Percentiles rank a stretch among this genome's conserved stretches.
These are phyloP conservation scores for Durotheca rogersii DNA, from an alignment of 495 filamentous ascomycete species.

Conservation along the genomic window DNA sequence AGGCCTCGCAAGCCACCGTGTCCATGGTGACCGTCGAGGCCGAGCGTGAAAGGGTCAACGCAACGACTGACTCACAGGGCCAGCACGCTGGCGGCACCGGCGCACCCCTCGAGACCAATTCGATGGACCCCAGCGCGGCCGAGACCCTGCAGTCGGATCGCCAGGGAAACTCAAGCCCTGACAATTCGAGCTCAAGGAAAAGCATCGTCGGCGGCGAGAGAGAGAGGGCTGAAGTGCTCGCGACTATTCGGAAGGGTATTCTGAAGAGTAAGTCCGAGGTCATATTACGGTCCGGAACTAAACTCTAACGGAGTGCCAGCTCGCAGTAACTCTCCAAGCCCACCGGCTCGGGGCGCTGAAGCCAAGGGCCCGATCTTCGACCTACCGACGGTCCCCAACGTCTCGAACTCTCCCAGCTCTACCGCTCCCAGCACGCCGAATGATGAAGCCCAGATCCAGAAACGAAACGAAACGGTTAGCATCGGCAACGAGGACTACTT, in stretches of 20 bases:
- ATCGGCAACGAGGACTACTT: slow-evolving; percentile 90
- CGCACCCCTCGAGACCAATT: slow-evolving; percentile 84
- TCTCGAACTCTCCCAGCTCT: slow-evolving; percentile 76
- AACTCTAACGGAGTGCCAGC: slow-evolving; percentile 30
- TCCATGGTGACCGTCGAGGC: slow-evolving; percentile 96
- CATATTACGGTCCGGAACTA: slow-evolving; percentile 3
- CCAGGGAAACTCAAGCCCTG: slow-evolving; percentile 54
- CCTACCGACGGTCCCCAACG: slow-evolving; percentile 54
- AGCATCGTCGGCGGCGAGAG: slow-evolving; percentile 89
- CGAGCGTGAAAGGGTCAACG: slow-evolving; percentile 80
- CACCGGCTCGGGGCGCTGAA: slow-evolving; percentile 60
- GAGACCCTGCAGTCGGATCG: slow-evolving; percentile 46
- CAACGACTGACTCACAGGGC: slow-evolving; percentile 69
- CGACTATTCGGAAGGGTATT: slow-evolving; percentile 89
- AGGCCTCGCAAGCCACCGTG: slow-evolving; percentile 73
- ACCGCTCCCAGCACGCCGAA: slow-evolving; percentile 80
- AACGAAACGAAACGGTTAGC: slow-evolving; percentile 63
- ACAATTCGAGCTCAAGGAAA: slow-evolving; percentile 66
- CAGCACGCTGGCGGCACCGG: slow-evolving; percentile 74
- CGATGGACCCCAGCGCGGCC: slow-evolving; percentile 57
- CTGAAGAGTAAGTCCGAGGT: slow-evolving; percentile 74
- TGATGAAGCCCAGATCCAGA: slow-evolving; percentile 65
- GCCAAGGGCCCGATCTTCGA: slow-evolving; percentile 49
- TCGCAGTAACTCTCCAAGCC: slow-evolving; percentile 64
- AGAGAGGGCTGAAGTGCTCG: slow-evolving; percentile 87